Evolutionary conservation across 2,329 filamentous ascomycete genomes (phyloP), one percentile per base, ranked within the genome.

Genomic region (Aspergillus sclerotialis): DNA sequence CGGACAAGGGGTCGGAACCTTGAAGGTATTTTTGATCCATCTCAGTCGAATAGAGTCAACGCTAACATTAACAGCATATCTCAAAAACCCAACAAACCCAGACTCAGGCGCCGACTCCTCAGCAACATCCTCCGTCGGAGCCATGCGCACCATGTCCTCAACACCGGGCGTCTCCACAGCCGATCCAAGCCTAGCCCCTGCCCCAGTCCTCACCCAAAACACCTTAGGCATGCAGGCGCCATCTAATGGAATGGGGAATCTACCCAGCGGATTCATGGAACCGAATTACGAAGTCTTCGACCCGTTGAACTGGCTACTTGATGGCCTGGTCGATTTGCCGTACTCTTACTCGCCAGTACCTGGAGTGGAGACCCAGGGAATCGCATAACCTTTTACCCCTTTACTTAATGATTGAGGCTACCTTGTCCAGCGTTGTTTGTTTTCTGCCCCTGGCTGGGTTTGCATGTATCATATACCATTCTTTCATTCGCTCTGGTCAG

Each of bases 281-380:
- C 75, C 77, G 7, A 82, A 79, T 49, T 88, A 88, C 58, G 85
- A 94, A 58, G 86, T 93, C 42, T 94, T 94, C 53, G 88, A 94
- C 61, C 86, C 89, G 1, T 73, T 94, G 50, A 86, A 90, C 58
- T 95, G 89, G 89, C 87, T 94, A 70, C 68, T 95, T 40, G 89
- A 95, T 58, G 85, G 85, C 10, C 70, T 90, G 21, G 70, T 92
- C 40, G 84, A 89, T 55, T 83, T 90, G 55, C 85, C 84, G 44
- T 88, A 82, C 53, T 73, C 70, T 8, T 81, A 76, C 49, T 68
- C 72, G 24, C 76, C 81, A 40, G 55, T 69, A 37, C 64, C 67
- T 19, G 68, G 67, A 3, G 51, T 72, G 37, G 69, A 71, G 42
- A 43, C 60, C 8, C 56, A 60, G 38, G 55, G 58, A 8, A 59